Base-by-base conservation (phyloP, 1,139 yeast genomes). In the Candida labiduridarum region DNA sequence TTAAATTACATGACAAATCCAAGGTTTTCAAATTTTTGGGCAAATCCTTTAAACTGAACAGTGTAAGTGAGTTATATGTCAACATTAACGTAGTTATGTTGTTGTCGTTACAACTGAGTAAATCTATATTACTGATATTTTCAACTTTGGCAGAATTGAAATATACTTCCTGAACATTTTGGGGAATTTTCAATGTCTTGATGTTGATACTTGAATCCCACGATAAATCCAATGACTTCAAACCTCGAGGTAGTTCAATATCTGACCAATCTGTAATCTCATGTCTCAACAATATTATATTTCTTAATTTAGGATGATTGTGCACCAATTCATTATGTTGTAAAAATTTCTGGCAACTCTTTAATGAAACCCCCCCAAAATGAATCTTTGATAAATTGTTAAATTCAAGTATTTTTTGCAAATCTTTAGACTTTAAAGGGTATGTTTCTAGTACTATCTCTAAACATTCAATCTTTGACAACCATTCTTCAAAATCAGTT, bases 241-340 rank as follows among this genome's bases (percentile, higher is more conserved):
- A 55, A 31, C 52, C 58, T 0, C 64, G 63, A 3, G 65, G 63
- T 56, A 73, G 61, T 6, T 38, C 43, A 6, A 66, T 60, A 3
- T 52, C 52, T 0, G 65, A 50, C 78, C 77, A 73, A 44, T 69
- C 57, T 2, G 52, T 49, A 10, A 70, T 61, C 5, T 62, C 63
- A 52, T 72, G 78, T 2, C 70, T 76, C 51, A 74, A 60, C 35
- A 71, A 59, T 3, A 71, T 65, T 19, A 74, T 52, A 14, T 64
- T 64, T 16, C 62, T 53, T 30, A 72, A 56, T 25, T 56, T 55
- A 1, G 48, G 41, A n/a, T 59, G 54, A 2, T 49, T 27, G 1
- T 55, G 50, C 7, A 65, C 49, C 11, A 44, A 36, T 11, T 46
- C 34, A 36, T 51, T 56, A 8, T 41, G 38, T 7, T 38, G 36